A percentile compares a stretch with the other conserved stretches of the same genome.
Evolutionary conservation across 1,284 basidiomycete genomes (phyloP).

Genomic region (Microbotryomycetes sp.): DNA sequence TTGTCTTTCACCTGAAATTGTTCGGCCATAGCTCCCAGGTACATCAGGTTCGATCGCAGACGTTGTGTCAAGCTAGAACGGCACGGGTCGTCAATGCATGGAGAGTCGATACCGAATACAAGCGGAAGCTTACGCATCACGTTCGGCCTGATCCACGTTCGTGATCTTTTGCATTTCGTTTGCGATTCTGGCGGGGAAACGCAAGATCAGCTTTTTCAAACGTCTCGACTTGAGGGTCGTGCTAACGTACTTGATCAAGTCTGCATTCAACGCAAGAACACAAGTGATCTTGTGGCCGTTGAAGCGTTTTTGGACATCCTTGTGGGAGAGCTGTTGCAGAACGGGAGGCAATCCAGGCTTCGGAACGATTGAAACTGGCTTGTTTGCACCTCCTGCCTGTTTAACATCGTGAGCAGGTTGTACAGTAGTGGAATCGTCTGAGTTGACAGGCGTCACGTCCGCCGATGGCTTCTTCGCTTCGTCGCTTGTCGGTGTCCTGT

Average conservation of each 20-base stretch:
- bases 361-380: too few relatives aligned
- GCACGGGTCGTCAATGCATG: too few relatives aligned
- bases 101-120: too few relatives aligned
- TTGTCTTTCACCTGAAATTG: conserved; percentile 5
- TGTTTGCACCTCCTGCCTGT: not conserved
- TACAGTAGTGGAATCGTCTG: too few relatives aligned
- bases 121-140: conserved; percentile 5
- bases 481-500: not conserved
- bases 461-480: not conserved
- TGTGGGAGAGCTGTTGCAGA: conserved; percentile 18
- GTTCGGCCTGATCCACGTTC: conserved; percentile 15
- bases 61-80: conserved; percentile 19
- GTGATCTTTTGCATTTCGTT: conserved; percentile 15
- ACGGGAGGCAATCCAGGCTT: conserved; percentile 3
- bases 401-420: not conserved
- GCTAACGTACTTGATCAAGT: conserved; percentile 26
- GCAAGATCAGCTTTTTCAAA: not conserved
- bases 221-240: too few relatives aligned
- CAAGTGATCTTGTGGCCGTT: conserved; percentile 24
- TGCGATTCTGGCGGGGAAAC: conserved; percentile 9
- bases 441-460: too few relatives aligned
- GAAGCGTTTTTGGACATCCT: conserved; percentile 26
- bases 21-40: conserved; percentile 19
- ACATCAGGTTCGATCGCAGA: conserved; percentile 24
- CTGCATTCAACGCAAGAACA: conserved; percentile 22